Percentiles rank a stretch among this genome's conserved stretches.
Evolutionary conservation across 371 early-diverging fungal genomes (phyloP).

Genomic region (Choanephora cucurbitarum): DNA sequence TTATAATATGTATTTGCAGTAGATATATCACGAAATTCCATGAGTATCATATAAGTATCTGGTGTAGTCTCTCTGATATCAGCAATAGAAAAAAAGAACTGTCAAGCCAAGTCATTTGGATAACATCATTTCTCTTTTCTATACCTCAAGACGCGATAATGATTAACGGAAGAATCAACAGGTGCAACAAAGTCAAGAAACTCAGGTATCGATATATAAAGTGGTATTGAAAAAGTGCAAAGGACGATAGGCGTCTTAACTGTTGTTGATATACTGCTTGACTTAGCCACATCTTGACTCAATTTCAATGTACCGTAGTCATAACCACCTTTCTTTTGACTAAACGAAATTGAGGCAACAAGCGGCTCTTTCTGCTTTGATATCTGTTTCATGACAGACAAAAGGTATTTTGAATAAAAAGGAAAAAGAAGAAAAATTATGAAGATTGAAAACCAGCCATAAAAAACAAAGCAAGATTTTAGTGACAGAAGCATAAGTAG

Average conservation of each 20-base stretch:
- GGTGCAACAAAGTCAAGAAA: constrained; percentile 82
- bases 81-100: too few species aligned
- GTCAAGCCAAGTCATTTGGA: not conserved
- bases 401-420: too few species aligned
- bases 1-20: constrained; percentile 68
- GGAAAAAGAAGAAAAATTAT: too few species aligned
- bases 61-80: constrained; percentile 64
- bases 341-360: constrained; percentile 15
- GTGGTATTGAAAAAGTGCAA: constrained; percentile 80
- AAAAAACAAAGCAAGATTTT: too few species aligned
- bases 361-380: constrained; percentile 19
- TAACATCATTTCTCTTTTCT: too few species aligned
- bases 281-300: constrained; percentile 46
- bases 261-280: constrained; percentile 2
- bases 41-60: constrained; percentile 79
- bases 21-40: constrained; percentile 65
- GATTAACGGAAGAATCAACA: constrained; percentile 57
- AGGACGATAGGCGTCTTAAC: constrained; percentile 41
- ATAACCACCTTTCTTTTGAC: constrained; percentile 5
- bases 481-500: too few species aligned
- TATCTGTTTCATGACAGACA: constrained; percentile 2
- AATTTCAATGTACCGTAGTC: constrained; percentile 67
- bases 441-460: too few species aligned
- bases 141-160: constrained; percentile 72
- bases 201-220: constrained; percentile 83